phyloP scores from a whole-genome alignment of 495 filamentous ascomycete genomes.

The Friedmanniomyces simplex region DNA sequence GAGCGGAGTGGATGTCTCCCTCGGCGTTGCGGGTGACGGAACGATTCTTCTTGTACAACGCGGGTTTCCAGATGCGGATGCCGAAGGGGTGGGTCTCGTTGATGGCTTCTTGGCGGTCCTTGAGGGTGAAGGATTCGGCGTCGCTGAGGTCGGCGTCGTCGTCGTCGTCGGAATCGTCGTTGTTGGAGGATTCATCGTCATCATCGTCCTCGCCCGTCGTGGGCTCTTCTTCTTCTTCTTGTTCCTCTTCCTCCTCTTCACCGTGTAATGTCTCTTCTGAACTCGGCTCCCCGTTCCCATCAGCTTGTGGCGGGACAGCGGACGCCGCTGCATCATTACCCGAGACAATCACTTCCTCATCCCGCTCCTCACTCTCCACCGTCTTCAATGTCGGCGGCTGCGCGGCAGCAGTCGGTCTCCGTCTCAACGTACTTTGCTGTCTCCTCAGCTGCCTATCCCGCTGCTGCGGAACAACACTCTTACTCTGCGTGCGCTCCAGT shows the following conservation, averaged over 20 bases:
- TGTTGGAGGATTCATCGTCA: constrained; percentile 52
- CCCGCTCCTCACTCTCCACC: constrained; percentile 26
- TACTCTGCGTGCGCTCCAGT: constrained; percentile 8
- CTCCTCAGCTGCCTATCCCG: constrained; percentile 29
- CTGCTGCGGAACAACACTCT: constrained; percentile 8
- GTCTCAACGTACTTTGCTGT: constrained; percentile 58
- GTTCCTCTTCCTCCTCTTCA: constrained; percentile 35
- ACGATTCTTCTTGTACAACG: constrained; percentile 91
- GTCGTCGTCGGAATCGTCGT: constrained; percentile 55
- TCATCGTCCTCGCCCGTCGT: constrained; percentile 30
- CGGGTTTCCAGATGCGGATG: constrained; percentile 97
- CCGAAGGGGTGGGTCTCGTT: constrained; percentile 98
- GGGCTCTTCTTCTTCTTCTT: constrained; percentile 60
- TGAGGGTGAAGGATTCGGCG: constrained; percentile 54
- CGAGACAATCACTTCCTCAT: constrained; percentile 19
- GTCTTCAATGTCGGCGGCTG: constrained; percentile 49
- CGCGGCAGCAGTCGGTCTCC: constrained; percentile 43
- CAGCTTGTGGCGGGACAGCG: constrained; percentile 22
- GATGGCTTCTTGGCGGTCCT: constrained; percentile 94
- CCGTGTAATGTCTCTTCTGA: constrained; percentile 27
- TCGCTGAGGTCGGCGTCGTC: constrained; percentile 41
- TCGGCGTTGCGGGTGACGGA: constrained; percentile 95
- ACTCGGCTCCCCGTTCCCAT: constrained; percentile 23
- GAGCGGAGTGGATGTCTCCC: constrained; percentile 92
- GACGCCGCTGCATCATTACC: constrained; percentile 12